Base-by-base conservation (phyloP, 192 early-diverging fungal species). In the Spizellomyces sp. region DNA sequence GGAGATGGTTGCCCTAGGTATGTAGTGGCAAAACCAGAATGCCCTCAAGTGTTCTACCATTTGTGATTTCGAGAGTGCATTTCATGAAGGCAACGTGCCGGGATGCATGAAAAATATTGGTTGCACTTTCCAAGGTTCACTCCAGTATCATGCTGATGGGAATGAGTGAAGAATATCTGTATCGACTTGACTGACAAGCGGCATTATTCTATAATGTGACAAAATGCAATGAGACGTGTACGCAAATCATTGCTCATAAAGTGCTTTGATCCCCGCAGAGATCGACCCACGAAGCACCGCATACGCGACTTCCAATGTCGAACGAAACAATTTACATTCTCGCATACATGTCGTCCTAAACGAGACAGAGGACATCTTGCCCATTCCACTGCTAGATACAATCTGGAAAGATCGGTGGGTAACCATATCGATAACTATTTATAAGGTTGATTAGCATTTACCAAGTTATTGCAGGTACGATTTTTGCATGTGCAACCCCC, bases 401-500 rank as follows among this genome's bases (percentile, higher is more conserved):
- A 36, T 36, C 27, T 36, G 27, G 27, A 36, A 3, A 3, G 27
- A 36, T 36, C 27, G 27, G 27, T 36, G 27, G 3, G 27, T 36
- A 36, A 36, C 27, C 50, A 54, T 19, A 54, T 54, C 4, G 14
- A 54, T 12, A 12, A 2, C 17, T n/a, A 54, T 54, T 54, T 19
- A 9, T 19, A 54, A 54, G 1, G 12, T 19, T 54, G 50, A 12
- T 12, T n/a, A n/a, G 12, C 50, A 54, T n/a, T 54, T 19, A 19
- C 50, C 17, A 12, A 54, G 14, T 19, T n/a, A 54, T 64, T 19
- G 54, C 58, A 66, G 67, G 45, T 81, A 70, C 66, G 69, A 81
- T 27, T 96, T 97, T 64, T 86, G 85, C 47, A 94, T 97, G 91
- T 96, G 93, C 75, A 97, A 97, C 69, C 95, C 94, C 44, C 95